A percentile compares a stretch with the other conserved stretches of the same genome.
These are phyloP conservation scores for Schoenoplectus tabernaemontani DNA, from an alignment of 202 grass and related monocot genomes.

Conservation along the genomic window DNA sequence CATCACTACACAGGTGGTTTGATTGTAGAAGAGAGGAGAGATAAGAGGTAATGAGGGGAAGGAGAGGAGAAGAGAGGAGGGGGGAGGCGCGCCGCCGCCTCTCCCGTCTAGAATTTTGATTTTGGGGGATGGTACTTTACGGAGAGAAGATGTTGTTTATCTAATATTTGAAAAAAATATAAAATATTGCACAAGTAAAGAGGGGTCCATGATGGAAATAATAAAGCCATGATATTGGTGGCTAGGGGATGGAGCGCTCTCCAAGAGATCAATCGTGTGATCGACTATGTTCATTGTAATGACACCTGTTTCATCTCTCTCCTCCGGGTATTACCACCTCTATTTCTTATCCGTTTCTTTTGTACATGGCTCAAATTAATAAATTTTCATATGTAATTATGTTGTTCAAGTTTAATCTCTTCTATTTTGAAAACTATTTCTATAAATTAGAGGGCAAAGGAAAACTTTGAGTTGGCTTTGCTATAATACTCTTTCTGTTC, in stretches of 20 bases:
- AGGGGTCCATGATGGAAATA: conserved; percentile 68
- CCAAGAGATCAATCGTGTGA: conserved; percentile 66
- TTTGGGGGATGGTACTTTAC: background rate
- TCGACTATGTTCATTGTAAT: conserved; percentile 68
- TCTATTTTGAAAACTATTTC: background rate
- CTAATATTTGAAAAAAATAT: background rate
- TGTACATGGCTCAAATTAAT: background rate
- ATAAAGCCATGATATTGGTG: conserved; percentile 88
- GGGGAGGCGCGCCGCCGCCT: no score
- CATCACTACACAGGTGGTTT: no score
- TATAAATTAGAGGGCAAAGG: conserved; percentile 53
- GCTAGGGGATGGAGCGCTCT: conserved; percentile 87
- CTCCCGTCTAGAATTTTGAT: no score
- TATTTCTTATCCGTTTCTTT: background rate
- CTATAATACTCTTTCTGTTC: no score
- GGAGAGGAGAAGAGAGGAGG: no score
- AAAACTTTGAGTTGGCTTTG: conserved; percentile 92
- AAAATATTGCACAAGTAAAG: conserved; percentile 33
- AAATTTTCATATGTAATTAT: background rate
- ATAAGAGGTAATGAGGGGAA: no score
- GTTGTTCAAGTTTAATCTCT: no score
- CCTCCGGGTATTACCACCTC: conserved; percentile 42
- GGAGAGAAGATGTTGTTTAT: background rate
- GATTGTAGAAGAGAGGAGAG: no score
- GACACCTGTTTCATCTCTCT: conserved; percentile 73